These are phyloP conservation scores for Ophiostoma tasmaniense DNA, from an alignment of 2,329 filamentous ascomycete species.

Conservation along the genomic window DNA sequence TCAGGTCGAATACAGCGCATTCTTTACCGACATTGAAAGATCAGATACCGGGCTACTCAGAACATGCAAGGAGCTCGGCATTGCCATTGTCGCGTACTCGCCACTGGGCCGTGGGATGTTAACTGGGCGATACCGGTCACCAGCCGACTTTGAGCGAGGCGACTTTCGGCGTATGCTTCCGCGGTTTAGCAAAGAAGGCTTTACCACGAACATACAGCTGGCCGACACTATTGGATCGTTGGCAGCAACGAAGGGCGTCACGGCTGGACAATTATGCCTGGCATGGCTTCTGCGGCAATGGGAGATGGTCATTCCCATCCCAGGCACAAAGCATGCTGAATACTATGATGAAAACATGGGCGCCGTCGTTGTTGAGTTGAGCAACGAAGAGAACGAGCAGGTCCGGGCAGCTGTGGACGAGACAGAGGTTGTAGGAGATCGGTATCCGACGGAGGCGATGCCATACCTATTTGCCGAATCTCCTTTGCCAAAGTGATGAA, in stretches of 20 bases:
- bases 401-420: constrained; percentile 16
- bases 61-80: constrained; percentile 38
- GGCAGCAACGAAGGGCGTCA: constrained; percentile 30
- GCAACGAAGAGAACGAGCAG: constrained; percentile 11
- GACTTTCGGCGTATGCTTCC: constrained; percentile 26
- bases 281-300: constrained; percentile 47
- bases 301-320: constrained; percentile 33
- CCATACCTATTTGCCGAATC: constrained; percentile 8
- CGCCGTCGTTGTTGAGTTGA: constrained; percentile 22
- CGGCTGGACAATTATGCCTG: constrained; percentile 44
- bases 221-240: constrained; percentile 24
- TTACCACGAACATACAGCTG: constrained; percentile 37
- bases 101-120: constrained; percentile 37
- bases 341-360: constrained; percentile 28
- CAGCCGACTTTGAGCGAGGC: constrained; percentile 14
- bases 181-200: constrained; percentile 38
- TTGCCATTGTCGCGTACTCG: constrained; percentile 33
- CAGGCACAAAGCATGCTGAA: constrained; percentile 27
- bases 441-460: constrained; percentile 11
- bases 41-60: constrained; percentile 32
- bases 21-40: constrained; percentile 51
- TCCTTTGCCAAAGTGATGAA: background rate
- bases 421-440: constrained; percentile 9
- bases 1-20: constrained; percentile 33
- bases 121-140: constrained; percentile 28